Percentiles rank a stretch among this genome's conserved stretches.
Conservation (phyloP, 2,329 filamentous ascomycete species). For the Fusarium oxysporum region DNA sequence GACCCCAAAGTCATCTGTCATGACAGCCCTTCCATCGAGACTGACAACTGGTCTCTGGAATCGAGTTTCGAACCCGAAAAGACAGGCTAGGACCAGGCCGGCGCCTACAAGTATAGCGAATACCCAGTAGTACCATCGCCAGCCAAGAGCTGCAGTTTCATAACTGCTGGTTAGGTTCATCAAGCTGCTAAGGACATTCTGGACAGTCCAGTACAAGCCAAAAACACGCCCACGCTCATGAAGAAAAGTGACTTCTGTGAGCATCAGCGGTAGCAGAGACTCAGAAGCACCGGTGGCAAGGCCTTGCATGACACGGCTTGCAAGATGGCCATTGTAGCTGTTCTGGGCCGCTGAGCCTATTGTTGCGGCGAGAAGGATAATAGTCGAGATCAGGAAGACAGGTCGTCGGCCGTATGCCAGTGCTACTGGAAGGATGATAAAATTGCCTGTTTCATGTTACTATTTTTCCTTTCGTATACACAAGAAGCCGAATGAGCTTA, state of each 20-base stretch:
- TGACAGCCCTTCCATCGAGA: background rate
- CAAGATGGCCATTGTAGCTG: background rate
- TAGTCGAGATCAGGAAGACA: background rate
- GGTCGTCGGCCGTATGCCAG: background rate
- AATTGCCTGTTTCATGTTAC: background rate
- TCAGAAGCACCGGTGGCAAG: background rate
- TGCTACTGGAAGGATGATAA: background rate
- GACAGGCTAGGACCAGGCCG: accelerated
- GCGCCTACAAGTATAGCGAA: background rate
- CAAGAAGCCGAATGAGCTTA: background rate
- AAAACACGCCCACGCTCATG: background rate
- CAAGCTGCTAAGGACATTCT: background rate
- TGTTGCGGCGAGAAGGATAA: background rate
- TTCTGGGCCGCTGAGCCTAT: background rate
- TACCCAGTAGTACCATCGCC: background rate
- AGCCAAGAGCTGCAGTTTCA: background rate
- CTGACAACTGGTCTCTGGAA: background rate
- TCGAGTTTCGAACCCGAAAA: accelerated
- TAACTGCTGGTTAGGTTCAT: background rate
- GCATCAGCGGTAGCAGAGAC: background rate
- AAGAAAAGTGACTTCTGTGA: background rate
- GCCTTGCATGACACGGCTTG: background rate
- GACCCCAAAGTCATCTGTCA: background rate
- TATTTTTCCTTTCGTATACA: no score
- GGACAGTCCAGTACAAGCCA: background rate